Evolutionary conservation across 257 asterid genomes (phyloP), one percentile per base, ranked within the genome.

Genomic region (Nicotiana paniculata): DNA sequence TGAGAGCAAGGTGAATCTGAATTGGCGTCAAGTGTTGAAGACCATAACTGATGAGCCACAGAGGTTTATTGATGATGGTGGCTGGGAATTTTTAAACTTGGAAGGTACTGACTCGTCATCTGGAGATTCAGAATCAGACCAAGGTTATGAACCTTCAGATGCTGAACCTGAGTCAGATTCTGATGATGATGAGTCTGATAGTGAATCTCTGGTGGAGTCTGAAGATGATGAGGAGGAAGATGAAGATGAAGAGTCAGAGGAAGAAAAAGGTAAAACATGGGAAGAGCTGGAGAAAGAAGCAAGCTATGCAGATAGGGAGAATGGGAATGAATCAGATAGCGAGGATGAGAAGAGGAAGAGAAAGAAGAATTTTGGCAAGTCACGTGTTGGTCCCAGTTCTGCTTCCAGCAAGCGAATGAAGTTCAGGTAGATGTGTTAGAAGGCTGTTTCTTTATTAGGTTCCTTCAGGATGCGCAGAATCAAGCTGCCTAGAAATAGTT

Each of bases 351-450:
- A 81, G 82, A 85, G 82, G 64, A 85, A 85, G 66, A 85, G 78
- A 33, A 84, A 81, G 82, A 85, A 82, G 53, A 82, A 82, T 32
- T 79, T 79, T 67, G 85, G 82, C 63, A 85, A 77, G 98, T 72
- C 79, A 24, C 61, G 79, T 24, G 61, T 37, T 72, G 79, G 61
- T 46, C 61, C 61, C 8, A 85, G 46, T 79, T 15, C 84, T 84
- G 77, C 76, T 85, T 39, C 91, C 91, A 3, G 90, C 43, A 90
- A 90, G 86, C 87, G 87, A 82, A 77, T 85, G 78, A 85, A 90
- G 87, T 90, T 90, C 81, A 89, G 92, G 90, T 90, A 86, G 84
- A 61, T 28, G 84, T 77, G n/a, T 12, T 62, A 63, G 82, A 43
- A 83, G 75, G 37, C 2, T 2, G 37, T 43, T 72, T 43, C 37